Evolutionary conservation across 2,329 filamentous ascomycete genomes (phyloP).

Genomic region (Xylaria sp.): DNA sequence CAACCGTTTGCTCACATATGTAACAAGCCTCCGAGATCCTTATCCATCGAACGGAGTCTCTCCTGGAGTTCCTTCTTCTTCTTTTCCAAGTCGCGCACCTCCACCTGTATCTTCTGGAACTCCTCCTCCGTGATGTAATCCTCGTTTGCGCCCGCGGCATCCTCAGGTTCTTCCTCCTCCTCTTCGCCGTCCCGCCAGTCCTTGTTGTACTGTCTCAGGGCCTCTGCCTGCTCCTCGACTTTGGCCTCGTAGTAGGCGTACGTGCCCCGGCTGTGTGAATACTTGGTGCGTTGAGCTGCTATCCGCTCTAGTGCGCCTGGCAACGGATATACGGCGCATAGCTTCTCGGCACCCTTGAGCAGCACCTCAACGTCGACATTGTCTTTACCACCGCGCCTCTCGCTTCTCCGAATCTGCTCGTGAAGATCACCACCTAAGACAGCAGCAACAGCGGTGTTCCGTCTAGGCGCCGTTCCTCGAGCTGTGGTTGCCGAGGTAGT

Average conservation of each 20-base stretch:
- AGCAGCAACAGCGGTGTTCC: constrained; percentile 80
- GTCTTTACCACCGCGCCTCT: constrained; percentile 50
- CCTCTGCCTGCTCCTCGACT: constrained; percentile 69
- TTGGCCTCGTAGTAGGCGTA: constrained; percentile 74
- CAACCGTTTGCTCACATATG: constrained; percentile 39
- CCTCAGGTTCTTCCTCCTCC: constrained; percentile 47
- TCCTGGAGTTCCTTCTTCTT: constrained; percentile 53
- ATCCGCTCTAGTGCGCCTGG: constrained; percentile 75
- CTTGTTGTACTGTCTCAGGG: constrained; percentile 68
- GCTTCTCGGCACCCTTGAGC: constrained; percentile 79
- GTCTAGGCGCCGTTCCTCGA: constrained; percentile 49
- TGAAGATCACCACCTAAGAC: constrained; percentile 86
- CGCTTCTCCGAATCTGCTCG: constrained; percentile 61
- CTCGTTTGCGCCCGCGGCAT: constrained; percentile 34
- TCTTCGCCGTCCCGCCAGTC: constrained; percentile 53
- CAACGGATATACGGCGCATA: constrained; percentile 81
- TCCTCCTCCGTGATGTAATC: constrained; percentile 61
- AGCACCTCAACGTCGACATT: constrained; percentile 85
- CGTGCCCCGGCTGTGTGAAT: constrained; percentile 66
- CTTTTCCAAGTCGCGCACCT: constrained; percentile 50
- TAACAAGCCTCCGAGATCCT: constrained; percentile 50
- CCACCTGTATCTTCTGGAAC: constrained; percentile 62
- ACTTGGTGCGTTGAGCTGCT: constrained; percentile 61
- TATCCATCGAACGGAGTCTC: constrained; percentile 49
- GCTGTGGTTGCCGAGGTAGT: constrained; percentile 48